Evolutionary conservation across 768 basidiomycete species (phyloP), one percentile per base, ranked within the genome.

Genomic region (Auriculariales sp.): DNA sequence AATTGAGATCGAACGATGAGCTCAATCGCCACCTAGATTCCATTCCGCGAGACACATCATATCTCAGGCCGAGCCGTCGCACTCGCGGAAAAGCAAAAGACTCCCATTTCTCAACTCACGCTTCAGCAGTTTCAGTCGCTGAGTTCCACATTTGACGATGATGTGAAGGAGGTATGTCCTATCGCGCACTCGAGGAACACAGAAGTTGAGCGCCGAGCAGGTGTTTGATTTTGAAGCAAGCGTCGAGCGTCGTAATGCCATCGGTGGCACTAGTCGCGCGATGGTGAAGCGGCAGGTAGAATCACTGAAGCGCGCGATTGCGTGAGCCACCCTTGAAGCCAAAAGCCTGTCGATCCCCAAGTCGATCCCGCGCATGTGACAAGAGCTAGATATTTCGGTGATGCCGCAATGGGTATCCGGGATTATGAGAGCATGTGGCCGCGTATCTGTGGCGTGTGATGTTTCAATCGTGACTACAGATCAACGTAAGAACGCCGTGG

Each of bases 11-110:
- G 34, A n/a, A 9, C 27, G 17, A 25, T 32, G 19, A 6, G 11
- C 6, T 22, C 35, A 2, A 28, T 24, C 11, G 57, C 35, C 24
- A 19, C 27, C 31, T 57, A 95, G 93, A 87, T 92, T 35, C 95
- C 95, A 6, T 98, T 99, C 79, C 83, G 95, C 36, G 91, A 97
- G 66, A 99, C 95, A 1, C 95, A 99, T 62, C 95, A 99, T 63
- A 80, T 99, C 56, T 97, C 95, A 3, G 95, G 95, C 3, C 82
- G 90, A 12, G 92, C 94, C 17, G 94, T 99, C 42, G 92, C 94
- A 1, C 72, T 97, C 32, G 94, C 94, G 1, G 95, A 99, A 64
- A 70, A 81, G 35, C 77, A 79, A 29, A 73, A 75, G 52, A 82
- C 84, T 57, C 84, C 88, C 58, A 72, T 99, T 34, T 81, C 88